These are phyloP conservation scores for Mycena pura DNA, from an alignment of 768 basidiomycete species.

Conservation along the genomic window DNA sequence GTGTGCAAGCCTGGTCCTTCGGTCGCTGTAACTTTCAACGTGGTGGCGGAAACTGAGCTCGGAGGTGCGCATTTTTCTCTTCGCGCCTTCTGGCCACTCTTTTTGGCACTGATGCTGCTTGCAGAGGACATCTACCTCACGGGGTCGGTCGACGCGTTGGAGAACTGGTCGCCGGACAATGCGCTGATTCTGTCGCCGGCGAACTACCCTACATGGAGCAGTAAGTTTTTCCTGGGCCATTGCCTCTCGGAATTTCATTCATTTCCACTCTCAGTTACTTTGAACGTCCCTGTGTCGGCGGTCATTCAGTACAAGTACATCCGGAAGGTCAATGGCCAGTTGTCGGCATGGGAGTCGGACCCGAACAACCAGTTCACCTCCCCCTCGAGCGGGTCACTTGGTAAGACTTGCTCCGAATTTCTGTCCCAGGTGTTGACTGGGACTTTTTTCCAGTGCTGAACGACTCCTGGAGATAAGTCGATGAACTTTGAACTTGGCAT, in stretches of 20 bases:
- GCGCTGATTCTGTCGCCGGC: slow-evolving; percentile 62
- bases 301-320: slow-evolving; percentile 77
- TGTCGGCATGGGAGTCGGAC: slow-evolving; percentile 70
- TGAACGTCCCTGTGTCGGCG: slow-evolving; percentile 61
- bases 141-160: slow-evolving; percentile 62
- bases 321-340: slow-evolving; percentile 56
- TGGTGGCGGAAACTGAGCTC: slow-evolving; percentile 60
- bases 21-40: slow-evolving; percentile 67
- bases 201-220: slow-evolving; percentile 73
- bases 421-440: neutral
- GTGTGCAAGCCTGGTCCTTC: slow-evolving; percentile 45
- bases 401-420: neutral
- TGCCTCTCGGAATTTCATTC: neutral
- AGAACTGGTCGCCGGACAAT: slow-evolving; percentile 64
- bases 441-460: neutral
- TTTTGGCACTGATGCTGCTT: neutral
- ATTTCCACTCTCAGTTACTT: slow-evolving; percentile 56
- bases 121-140: slow-evolving; percentile 74
- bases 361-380: slow-evolving; percentile 65
- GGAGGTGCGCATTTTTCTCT: slow-evolving; percentile 54
- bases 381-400: slow-evolving; percentile 44
- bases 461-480: slow-evolving; percentile 8
- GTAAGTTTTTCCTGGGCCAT: slow-evolving; percentile 47
- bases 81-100: neutral
- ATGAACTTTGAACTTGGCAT: no score